These are phyloP conservation scores for Pseudozyma hubeiensis DNA, from an alignment of 1,284 basidiomycete species.

Conservation along the genomic window DNA sequence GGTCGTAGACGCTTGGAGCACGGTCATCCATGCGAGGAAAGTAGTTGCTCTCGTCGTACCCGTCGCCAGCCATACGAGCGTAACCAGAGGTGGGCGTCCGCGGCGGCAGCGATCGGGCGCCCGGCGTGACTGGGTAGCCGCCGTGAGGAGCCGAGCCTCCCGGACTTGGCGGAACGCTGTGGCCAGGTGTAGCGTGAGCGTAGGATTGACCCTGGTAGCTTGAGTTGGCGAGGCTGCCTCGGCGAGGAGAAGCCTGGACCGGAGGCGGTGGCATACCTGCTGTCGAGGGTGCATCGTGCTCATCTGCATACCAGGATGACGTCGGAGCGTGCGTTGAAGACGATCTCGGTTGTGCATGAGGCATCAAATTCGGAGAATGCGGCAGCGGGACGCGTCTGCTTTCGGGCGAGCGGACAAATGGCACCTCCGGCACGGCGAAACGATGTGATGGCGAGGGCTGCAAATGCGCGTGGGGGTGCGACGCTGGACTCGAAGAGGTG, in stretches of 20 bases:
- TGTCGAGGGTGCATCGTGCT: slow-evolving; percentile 10
- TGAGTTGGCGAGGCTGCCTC: slow-evolving; percentile 20
- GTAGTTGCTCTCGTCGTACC: slow-evolving; percentile 37
- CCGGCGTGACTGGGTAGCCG: slow-evolving; percentile 35
- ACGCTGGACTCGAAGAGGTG: slow-evolving; percentile 42
- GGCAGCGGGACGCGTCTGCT: slow-evolving; percentile 33
- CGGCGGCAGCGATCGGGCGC: slow-evolving; percentile 32
- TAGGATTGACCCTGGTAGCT: slow-evolving; percentile 9
- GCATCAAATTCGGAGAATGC: slow-evolving; percentile 21
- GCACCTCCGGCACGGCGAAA: slow-evolving; percentile 45
- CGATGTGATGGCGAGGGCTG: slow-evolving; percentile 51
- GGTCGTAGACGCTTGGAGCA: slow-evolving; percentile 5
- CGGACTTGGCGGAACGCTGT: slow-evolving; percentile 30
- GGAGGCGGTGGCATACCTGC: slow-evolving; percentile 40
- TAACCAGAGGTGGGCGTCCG: slow-evolving; percentile 20
- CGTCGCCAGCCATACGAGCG: slow-evolving; percentile 9
- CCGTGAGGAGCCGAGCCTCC: slow-evolving; percentile 24
- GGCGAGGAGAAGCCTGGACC: slow-evolving; percentile 25
- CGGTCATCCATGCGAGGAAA: slow-evolving; percentile 24
- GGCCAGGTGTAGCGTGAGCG: slow-evolving; percentile 18
- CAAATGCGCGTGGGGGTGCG: slow-evolving; percentile 22
- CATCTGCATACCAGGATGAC: slow-evolving; percentile 16
- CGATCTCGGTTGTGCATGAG: slow-evolving; percentile 11
- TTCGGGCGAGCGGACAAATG: slow-evolving; percentile 40
- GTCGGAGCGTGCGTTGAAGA: slow-evolving; percentile 2